Evolutionary conservation across 257 asterid genomes (phyloP), one percentile per base, ranked within the genome.

Genomic region (Catharanthus roseus): DNA sequence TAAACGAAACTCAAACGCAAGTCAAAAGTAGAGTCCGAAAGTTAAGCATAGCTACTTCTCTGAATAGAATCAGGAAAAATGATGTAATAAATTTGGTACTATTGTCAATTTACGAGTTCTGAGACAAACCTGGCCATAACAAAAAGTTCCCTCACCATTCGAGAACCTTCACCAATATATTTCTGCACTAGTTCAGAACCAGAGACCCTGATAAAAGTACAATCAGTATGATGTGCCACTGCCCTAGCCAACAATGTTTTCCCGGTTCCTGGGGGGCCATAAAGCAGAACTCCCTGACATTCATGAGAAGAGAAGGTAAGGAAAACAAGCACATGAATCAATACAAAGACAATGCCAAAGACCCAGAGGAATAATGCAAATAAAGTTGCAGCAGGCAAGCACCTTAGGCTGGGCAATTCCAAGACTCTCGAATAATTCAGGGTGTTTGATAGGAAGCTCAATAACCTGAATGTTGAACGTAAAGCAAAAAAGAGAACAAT

Each of bases 71-170:
- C 44, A 18, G 3, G 60, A 45, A 50, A 29, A 6, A 31, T 29
- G 18, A 12, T 39, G 23, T 42, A 41, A 24, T 6, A 65, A n/a
- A 65, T 26, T 10, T 23, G 3, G 6, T 3, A 65, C 23, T 2
- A 18, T 33, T 1, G 24, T 13, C 6, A 61, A 19, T 16, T 24
- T 15, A 29, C 8, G 12, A 45, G 36, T 7, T 29, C 57, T 33
- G 26, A 0, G 10, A 51, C 72, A 67, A 71, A 85, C 96, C 96
- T 89, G 79, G 96, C 96, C 98, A 92, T 92, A 54, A 92, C 98
- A 76, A 92, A 92, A 68, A 89, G 96, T 61, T 92, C 98, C 82
- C 98, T 85, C 79, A 91, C 93, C 97, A 91, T 91, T 71, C 96
- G 84, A 56, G 97, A 91, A 51, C 93, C 90, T 82, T 85, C 90